Conservation (phyloP, 768 basidiomycete species). For the Cyclocybe cylindracea region DNA sequence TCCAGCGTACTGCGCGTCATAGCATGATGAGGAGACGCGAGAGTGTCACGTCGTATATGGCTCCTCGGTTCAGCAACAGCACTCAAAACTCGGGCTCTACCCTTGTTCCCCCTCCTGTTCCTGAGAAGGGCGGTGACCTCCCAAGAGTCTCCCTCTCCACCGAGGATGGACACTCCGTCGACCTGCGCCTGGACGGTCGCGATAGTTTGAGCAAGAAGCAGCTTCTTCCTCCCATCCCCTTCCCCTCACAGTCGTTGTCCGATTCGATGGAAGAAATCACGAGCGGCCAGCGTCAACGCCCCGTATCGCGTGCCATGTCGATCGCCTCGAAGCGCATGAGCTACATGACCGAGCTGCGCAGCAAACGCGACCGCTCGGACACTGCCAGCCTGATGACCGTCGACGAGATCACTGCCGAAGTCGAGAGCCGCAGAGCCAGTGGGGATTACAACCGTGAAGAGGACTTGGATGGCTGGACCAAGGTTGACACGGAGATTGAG, state of each 20-base stretch:
- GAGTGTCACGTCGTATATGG: conserved; percentile 51
- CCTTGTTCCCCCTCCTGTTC: conserved; percentile 43
- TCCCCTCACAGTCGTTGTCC: conserved; percentile 77
- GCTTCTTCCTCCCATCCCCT: conserved; percentile 75
- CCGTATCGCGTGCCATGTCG: conserved; percentile 46
- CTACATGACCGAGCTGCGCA: conserved; percentile 79
- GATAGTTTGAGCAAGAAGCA: conserved; percentile 45
- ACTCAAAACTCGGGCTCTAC: conserved; percentile 52
- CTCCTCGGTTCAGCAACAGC: conserved; percentile 66
- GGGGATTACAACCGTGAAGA: conserved; percentile 42
- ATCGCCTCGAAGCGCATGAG: conserved; percentile 70
- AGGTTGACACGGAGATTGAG: conserved; percentile 54
- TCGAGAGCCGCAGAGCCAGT: conserved; percentile 71
- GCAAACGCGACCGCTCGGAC: conserved; percentile 82
- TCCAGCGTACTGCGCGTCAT: conserved; percentile 85
- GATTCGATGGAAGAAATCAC: conserved; percentile 71
- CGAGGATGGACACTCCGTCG: conserved; percentile 67
- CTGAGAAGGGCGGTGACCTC: conserved; percentile 44
- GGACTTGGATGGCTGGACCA: conserved; percentile 72
- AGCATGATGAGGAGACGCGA: conserved; percentile 77
- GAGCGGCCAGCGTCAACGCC: conserved; percentile 27
- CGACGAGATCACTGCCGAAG: conserved; percentile 96
- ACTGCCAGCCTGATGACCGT: conserved; percentile 93
- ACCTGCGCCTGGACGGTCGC: conserved; percentile 54
- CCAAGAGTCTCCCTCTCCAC: conserved; percentile 78